A percentile compares a stretch with the other conserved stretches of the same genome.
These are phyloP conservation scores for Macadamia tetraphylla DNA, from an alignment of 164 flowering plant species.

Conservation along the genomic window DNA sequence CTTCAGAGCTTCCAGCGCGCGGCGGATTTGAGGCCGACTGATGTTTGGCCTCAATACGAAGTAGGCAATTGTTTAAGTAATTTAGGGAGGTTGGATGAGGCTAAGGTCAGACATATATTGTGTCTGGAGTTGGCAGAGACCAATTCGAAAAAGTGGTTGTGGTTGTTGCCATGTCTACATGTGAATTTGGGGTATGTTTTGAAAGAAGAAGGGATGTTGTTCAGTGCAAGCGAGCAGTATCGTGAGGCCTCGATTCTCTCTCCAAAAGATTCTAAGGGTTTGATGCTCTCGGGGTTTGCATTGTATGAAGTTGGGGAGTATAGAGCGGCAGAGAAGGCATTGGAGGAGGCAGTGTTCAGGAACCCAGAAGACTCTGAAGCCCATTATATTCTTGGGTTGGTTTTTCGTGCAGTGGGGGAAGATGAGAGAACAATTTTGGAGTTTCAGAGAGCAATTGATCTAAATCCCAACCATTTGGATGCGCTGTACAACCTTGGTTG, in stretches of 20 bases:
- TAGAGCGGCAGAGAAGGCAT: slow-evolving; percentile 92
- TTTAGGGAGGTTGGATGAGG: slow-evolving; percentile 55
- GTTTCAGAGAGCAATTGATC: slow-evolving; percentile 95
- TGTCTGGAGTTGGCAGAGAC: slow-evolving; percentile 89
- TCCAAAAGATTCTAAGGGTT: slow-evolving; percentile 86
- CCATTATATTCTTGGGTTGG: slow-evolving; percentile 93
- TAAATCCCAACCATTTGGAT: slow-evolving; percentile 61
- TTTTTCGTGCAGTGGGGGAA: slow-evolving; percentile 84
- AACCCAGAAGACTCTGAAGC: slow-evolving; percentile 94
- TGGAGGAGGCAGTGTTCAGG: slow-evolving; percentile 26
- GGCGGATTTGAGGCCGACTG: slow-evolving; percentile 63
- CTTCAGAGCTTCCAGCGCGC: no score
- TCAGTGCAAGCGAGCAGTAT: slow-evolving; percentile 94
- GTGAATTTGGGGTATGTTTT: slow-evolving; percentile 92
- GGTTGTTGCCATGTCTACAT: slow-evolving; percentile 90
- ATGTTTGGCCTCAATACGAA: slow-evolving; percentile 87
- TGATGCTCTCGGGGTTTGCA: slow-evolving; percentile 97
- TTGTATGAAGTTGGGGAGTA: slow-evolving; percentile 95
- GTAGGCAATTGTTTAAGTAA: slow-evolving; percentile 77
- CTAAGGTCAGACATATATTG: slow-evolving; percentile 67
- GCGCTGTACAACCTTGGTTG: no score
- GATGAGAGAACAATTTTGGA: slow-evolving; percentile 92
- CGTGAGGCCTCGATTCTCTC: slow-evolving; percentile 96
- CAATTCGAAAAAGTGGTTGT: slow-evolving; percentile 84
- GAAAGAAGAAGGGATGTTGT: slow-evolving; percentile 94